Evolutionary conservation across 1,139 yeast genomes (phyloP).

Genomic region (Kurtzmaniella quercitrusa): DNA sequence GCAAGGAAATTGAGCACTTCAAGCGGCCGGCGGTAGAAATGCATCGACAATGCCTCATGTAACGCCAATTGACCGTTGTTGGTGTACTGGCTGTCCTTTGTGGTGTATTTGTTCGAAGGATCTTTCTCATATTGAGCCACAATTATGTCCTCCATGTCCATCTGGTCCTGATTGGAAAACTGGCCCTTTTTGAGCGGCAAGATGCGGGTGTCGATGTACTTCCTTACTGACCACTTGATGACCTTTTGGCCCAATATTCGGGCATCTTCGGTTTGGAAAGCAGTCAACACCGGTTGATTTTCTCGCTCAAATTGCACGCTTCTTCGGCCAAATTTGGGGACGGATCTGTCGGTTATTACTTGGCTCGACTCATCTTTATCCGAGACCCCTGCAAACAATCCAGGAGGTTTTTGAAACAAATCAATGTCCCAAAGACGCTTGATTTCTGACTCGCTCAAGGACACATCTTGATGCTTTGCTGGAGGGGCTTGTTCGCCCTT

Average conservation of each 20-base stretch:
- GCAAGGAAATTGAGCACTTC: conserved; percentile 1
- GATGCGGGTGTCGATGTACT: neutral
- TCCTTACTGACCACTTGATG: neutral
- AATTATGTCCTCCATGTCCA: neutral
- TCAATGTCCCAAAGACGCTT: neutral
- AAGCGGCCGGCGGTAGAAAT: conserved; percentile 9
- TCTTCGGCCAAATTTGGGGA: neutral
- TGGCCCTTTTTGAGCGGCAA: neutral
- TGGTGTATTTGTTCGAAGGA: neutral
- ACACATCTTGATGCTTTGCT: neutral
- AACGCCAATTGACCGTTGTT: conserved; percentile 7
- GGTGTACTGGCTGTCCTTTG: neutral
- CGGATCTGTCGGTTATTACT: neutral
- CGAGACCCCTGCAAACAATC: neutral
- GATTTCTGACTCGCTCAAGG: neutral
- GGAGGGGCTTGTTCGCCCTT: neutral
- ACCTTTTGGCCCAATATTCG: neutral
- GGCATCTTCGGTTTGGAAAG: neutral
- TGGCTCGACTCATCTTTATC: neutral
- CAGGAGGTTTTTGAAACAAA: neutral
- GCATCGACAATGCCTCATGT: conserved; percentile 9
- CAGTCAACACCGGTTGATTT: neutral
- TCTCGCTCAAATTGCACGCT: neutral
- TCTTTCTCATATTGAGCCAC: neutral
- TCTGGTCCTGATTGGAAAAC: no score